Evolutionary conservation across 2,329 filamentous ascomycete genomes (phyloP), one percentile per base, ranked within the genome.

Genomic region (Epichloe brachyelytri): DNA sequence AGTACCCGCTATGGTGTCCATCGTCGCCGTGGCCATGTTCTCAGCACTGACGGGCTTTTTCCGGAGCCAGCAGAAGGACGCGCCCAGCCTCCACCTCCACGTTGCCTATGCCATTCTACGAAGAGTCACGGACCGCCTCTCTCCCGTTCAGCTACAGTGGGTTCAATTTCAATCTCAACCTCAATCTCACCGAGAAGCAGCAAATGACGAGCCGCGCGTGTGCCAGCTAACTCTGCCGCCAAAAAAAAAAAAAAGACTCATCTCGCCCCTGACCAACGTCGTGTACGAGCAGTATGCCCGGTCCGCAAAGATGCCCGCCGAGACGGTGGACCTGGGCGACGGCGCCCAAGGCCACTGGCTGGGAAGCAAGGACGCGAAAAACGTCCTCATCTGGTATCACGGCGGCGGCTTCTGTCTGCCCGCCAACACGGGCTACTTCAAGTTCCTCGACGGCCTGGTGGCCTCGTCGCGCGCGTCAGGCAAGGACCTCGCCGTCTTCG

Each of bases 301-400:
- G 15, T 41, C 55, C 4, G 48, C 45, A 2, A 51, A 50, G 3
- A 47, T 56, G 5, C 33, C 46, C 43, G 47, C 55, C 2, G 48
- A 56, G 26, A 59, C 56, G 14, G 57, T 60, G 11, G 56, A 55
- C 36, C 43, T 59, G 19, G 51, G 41, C 2, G 26, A 58, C 40
- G 57, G 56, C 5, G 56, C 53, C 0, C 44, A 54, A 40, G 58
- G 56, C 3, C 58, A 60, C 51, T 60, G 58, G 58, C 49, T 60
- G 7, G 58, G 58, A 3, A 49, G 53, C 47, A 56, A 53, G 37
- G 44, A 56, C 41, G 57, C 58, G 4, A 52, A 53, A 22, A 55
- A 57, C 5, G 58, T 60, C 3, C 43, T 60, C 14, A 54, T 60
- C 26, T 60, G 58, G 58, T 60, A 54, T 47, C 58, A 60, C 17